These are phyloP conservation scores for Aspergillus homomorphus DNA, from an alignment of 495 filamentous ascomycete genomes.

Conservation along the genomic window DNA sequence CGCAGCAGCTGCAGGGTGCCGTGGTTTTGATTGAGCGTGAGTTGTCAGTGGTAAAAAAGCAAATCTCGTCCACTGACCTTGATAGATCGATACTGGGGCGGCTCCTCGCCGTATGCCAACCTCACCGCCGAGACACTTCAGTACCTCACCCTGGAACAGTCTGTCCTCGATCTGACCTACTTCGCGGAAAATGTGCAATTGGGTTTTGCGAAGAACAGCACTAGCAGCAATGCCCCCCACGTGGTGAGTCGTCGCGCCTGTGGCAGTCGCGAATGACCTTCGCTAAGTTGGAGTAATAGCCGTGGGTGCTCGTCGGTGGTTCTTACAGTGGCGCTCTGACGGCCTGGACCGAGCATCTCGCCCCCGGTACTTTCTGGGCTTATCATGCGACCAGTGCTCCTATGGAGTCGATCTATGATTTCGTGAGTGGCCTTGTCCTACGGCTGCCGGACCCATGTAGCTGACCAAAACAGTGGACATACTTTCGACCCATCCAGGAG, in stretches of 20 bases:
- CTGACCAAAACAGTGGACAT: constrained; percentile 48
- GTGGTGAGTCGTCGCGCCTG: constrained; percentile 31
- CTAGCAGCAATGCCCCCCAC: constrained; percentile 50
- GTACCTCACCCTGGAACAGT: constrained; percentile 60
- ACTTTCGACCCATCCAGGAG: constrained; percentile 60
- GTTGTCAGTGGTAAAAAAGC: constrained; percentile 12
- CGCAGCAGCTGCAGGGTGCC: constrained; percentile 53
- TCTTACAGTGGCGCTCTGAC: constrained; percentile 64
- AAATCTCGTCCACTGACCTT: background rate
- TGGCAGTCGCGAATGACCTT: too few relatives aligned
- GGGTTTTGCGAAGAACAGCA: constrained; percentile 51
- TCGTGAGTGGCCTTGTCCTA: constrained; percentile 23
- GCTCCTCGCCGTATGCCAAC: constrained; percentile 55
- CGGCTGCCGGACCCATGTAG: background rate
- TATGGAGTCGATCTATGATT: constrained; percentile 61
- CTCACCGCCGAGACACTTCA: constrained; percentile 56
- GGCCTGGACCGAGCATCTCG: constrained; percentile 57
- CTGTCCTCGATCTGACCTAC: constrained; percentile 58
- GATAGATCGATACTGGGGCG: constrained; percentile 57
- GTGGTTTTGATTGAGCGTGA: constrained; percentile 56
- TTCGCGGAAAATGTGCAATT: constrained; percentile 58
- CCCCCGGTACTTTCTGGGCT: constrained; percentile 66
- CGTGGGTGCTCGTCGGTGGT: constrained; percentile 63
- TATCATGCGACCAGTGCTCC: constrained; percentile 62
- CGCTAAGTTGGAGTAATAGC: constrained; percentile 21